phyloP scores from a whole-genome alignment of 306 rosid genomes.

The Dalbergia cultrata region DNA sequence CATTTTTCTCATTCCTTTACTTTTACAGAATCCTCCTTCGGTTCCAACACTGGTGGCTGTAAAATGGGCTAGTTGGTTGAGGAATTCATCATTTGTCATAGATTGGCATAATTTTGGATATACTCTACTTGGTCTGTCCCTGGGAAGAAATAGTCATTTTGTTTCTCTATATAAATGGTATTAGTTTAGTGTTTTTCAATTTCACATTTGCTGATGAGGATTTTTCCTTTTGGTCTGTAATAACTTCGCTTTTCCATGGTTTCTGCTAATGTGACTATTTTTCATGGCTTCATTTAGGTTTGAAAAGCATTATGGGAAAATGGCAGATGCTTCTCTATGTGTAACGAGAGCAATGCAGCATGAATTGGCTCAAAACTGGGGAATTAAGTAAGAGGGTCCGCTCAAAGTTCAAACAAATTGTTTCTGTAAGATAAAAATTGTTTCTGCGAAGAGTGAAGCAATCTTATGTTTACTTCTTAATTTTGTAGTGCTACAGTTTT shows the following conservation, averaged over 20 bases:
- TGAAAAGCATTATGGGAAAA: slow-evolving; percentile 86
- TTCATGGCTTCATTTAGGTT: slow-evolving; percentile 62
- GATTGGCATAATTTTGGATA: slow-evolving; percentile 99
- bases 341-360: slow-evolving; percentile 98
- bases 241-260: slow-evolving; percentile 40
- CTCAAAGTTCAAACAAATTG: slow-evolving; percentile 47
- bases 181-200: slow-evolving; percentile 37
- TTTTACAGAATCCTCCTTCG: slow-evolving; percentile 94
- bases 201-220: slow-evolving; percentile 31
- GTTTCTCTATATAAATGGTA: slow-evolving; percentile 89
- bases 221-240: slow-evolving; percentile 30
- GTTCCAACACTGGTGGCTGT: slow-evolving; percentile 93
- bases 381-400: slow-evolving; percentile 74
- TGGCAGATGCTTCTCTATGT: slow-evolving; percentile 91
- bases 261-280: slow-evolving; percentile 31
- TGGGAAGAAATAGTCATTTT: slow-evolving; percentile 89
- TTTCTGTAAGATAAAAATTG: slow-evolving; percentile 32
- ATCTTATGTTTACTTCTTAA: slow-evolving; percentile 35
- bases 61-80: slow-evolving; percentile 90
- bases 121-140: slow-evolving; percentile 81
- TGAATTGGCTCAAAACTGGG: slow-evolving; percentile 98
- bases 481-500: slow-evolving; percentile 65
- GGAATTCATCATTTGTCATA: slow-evolving; percentile 78
- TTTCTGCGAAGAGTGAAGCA: slow-evolving; percentile 1
- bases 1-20: slow-evolving; percentile 42